Conservation (phyloP, 2,329 filamentous ascomycete genomes). For the Zymoseptoria tritici region DNA sequence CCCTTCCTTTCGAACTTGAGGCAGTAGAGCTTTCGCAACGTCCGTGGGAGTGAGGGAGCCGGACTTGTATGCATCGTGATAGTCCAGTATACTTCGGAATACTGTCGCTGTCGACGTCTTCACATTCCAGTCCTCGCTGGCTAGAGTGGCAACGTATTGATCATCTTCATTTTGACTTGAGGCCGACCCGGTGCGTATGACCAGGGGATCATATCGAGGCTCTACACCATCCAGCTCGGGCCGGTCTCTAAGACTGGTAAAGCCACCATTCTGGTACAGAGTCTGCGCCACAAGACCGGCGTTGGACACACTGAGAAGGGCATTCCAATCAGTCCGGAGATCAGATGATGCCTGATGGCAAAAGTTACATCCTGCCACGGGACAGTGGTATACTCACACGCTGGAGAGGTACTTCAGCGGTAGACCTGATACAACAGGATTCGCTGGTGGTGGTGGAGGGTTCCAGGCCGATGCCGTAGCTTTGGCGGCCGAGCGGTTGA, state of each 20-base stretch:
- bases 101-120: constrained; percentile 18
- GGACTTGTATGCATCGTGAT: constrained; percentile 64
- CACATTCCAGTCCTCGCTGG: constrained; percentile 9
- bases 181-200: constrained; percentile 38
- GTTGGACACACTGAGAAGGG: constrained; percentile 47
- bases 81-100: constrained; percentile 59
- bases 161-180: neutral
- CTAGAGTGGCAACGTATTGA: constrained; percentile 3
- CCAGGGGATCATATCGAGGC: constrained; percentile 52
- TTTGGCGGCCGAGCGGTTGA: constrained; percentile 11
- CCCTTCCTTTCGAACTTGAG: constrained; percentile 43
- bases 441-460: constrained; percentile 39
- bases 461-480: constrained; percentile 28
- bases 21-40: constrained; percentile 64
- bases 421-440: constrained; percentile 63
- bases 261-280: constrained; percentile 67
- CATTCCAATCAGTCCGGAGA: neutral
- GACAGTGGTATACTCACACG: constrained; percentile 42
- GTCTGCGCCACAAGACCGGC: constrained; percentile 52
- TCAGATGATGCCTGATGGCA: neutral
- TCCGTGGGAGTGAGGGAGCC: constrained; percentile 64
- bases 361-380: neutral
- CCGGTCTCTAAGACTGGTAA: constrained; percentile 50
- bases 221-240: constrained; percentile 48
- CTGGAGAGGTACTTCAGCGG: constrained; percentile 55